Conservation (phyloP, 352 stramenopile species). For the Globisporangium viniferum region DNA sequence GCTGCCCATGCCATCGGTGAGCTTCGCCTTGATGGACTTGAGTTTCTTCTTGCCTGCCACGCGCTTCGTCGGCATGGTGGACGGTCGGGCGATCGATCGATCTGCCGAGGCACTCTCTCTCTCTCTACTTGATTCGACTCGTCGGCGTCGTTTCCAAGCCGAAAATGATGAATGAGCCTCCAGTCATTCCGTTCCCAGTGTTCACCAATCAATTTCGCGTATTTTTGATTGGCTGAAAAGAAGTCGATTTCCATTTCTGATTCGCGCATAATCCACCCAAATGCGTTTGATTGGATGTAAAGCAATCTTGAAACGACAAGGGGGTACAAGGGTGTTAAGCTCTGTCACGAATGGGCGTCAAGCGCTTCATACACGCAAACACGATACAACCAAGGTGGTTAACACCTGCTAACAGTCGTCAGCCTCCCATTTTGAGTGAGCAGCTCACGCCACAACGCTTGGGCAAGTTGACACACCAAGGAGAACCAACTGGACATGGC, state of each 20-base stretch:
- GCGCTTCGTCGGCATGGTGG: conserved; percentile 80
- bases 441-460: background rate
- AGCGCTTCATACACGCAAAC: background rate
- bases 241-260: background rate
- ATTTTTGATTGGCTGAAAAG: conserved; percentile 25
- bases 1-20: conserved; percentile 80
- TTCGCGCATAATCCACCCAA: background rate
- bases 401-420: conserved; percentile 10
- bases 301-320: conserved; percentile 28
- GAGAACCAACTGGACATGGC: conserved; percentile 27
- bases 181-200: conserved; percentile 20
- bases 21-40: conserved; percentile 89
- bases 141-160: conserved; percentile 13
- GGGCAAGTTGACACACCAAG: conserved; percentile 2
- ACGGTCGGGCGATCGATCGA: background rate
- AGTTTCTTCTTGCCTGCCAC: conserved; percentile 90
- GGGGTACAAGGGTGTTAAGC: conserved; percentile 6
- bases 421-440: conserved; percentile 6
- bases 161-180: conserved; percentile 17
- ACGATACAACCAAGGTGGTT: background rate
- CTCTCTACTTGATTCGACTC: background rate
- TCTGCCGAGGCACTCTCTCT: background rate
- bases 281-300: conserved; percentile 18
- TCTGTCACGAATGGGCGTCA: background rate
- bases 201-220: conserved; percentile 32